Evolutionary conservation across 1,284 basidiomycete species (phyloP), one percentile per base, ranked within the genome.

Genomic region (Pseudozyma hubeiensis): DNA sequence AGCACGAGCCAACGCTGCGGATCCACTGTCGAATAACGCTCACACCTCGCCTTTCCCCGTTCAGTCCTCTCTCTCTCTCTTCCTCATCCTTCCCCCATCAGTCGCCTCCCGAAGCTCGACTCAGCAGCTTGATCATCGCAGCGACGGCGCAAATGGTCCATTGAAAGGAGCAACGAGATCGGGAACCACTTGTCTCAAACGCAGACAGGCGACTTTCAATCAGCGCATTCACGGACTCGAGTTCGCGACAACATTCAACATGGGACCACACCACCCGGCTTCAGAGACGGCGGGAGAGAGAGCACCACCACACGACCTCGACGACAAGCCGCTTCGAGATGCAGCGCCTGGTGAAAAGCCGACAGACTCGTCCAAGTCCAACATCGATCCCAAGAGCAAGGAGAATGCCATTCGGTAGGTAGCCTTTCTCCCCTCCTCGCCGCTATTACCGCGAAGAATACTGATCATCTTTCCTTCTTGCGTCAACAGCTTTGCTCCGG

Each of bases 401-500:
- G 58, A 64, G 19, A 55, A 71, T 34, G 63, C 66, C 43, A 66
- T 72, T 39, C 63, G 69, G 58, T 67, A 46, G 37, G 64, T 46
- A 11, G 46, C 40, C 11, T 31, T 31, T 17, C 46, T 33, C 17
- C 30, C 14, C 13, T 16, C 13, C 29, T 4, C 7, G 14, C 33
- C 45, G 4, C 45, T 3, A 14, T 14, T 2, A 37, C 10, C 14
- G 14, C 35, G 35, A 37, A 14, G 40, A n/a, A 14, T 7, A 16
- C 40, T 41, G 40, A 41, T 41, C 16, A 7, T n/a, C 40, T 37
- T 29, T 11, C 30, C 30, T 19, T 10, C 10, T 19, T 11, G 24
- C 10, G 7, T 7, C 16, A 7, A 16, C 56, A 74, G 74, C 39
- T 81, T 84, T 45, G 82, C 77, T 5, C 81, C 82, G 9, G 68